A percentile compares a stretch with the other conserved stretches of the same genome.
These are phyloP conservation scores for Cordyceps javanica DNA, from an alignment of 2,329 filamentous ascomycete genomes.

Conservation along the genomic window DNA sequence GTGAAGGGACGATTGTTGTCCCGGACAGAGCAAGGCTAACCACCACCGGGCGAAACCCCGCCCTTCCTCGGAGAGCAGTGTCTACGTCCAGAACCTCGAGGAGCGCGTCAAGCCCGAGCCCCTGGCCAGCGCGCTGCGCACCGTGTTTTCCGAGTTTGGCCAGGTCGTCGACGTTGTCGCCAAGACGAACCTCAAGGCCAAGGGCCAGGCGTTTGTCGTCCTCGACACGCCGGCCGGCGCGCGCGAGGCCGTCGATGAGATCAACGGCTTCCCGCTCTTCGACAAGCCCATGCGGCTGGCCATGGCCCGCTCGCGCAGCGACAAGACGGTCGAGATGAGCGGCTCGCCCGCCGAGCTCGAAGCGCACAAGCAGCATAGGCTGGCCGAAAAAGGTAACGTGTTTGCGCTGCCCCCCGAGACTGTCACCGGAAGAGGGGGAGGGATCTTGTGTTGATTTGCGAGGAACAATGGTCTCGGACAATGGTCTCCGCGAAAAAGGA, in stretches of 20 bases:
- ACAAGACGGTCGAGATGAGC: constrained; percentile 73
- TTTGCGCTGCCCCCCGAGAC: too few species aligned
- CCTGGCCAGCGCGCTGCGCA: constrained; percentile 64
- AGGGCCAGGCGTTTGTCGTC: constrained; percentile 93
- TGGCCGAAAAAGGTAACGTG: constrained; percentile 96
- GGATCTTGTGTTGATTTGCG: too few species aligned
- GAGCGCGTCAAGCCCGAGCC: constrained; percentile 80
- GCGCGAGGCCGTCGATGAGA: constrained; percentile 73
- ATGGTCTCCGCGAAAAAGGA: neutral
- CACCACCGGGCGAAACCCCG: neutral
- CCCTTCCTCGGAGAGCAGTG: constrained; percentile 40
- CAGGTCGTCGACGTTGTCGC: constrained; percentile 77
- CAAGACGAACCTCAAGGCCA: constrained; percentile 84
- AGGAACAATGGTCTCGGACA: too few species aligned
- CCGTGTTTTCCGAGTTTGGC: constrained; percentile 86
- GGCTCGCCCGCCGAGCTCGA: constrained; percentile 80
- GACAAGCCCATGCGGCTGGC: constrained; percentile 84
- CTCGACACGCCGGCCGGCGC: constrained; percentile 80
- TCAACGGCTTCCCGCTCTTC: constrained; percentile 89
- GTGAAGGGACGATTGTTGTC: constrained; percentile 12
- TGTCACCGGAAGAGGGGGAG: too few species aligned
- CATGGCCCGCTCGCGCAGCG: constrained; percentile 75
- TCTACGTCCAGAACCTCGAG: constrained; percentile 78
- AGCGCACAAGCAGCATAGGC: constrained; percentile 71
- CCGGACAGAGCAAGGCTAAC: constrained; percentile 13